Percentiles rank a stretch among this genome's conserved stretches.
phyloP scores from a whole-genome alignment of 257 asterid genomes.

The Lantana camara region DNA sequence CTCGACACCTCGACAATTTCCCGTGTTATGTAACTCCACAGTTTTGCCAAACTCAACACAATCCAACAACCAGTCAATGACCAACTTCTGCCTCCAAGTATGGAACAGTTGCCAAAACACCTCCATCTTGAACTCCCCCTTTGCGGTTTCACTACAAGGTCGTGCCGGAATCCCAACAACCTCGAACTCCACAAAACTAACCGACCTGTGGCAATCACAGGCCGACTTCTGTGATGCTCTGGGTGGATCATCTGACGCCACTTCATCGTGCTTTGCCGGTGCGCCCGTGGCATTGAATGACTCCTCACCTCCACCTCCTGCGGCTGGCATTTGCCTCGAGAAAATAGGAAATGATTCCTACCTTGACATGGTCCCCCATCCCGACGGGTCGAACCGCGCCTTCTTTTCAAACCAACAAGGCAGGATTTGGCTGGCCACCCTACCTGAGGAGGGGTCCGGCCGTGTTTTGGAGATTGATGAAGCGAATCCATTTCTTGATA shows the following conservation, averaged over 20 bases:
- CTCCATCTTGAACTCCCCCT: constrained; percentile 67
- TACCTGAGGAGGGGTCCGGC: constrained; percentile 75
- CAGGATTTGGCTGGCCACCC: constrained; percentile 71
- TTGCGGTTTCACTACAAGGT: constrained; percentile 55
- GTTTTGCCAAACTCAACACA: constrained; percentile 51
- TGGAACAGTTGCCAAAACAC: constrained; percentile 75
- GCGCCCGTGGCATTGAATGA: constrained; percentile 49
- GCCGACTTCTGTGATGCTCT: constrained; percentile 69
- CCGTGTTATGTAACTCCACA: constrained; percentile 79
- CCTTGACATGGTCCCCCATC: constrained; percentile 78
- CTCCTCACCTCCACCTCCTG: constrained; percentile 48
- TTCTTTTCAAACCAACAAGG: constrained; percentile 86
- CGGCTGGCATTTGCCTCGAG: constrained; percentile 83
- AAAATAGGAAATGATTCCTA: constrained; percentile 74
- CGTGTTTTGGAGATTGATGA: constrained; percentile 56
- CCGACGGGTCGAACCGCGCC: constrained; percentile 85
- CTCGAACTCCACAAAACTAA: constrained; percentile 56
- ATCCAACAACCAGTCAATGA: constrained; percentile 41
- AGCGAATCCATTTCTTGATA: constrained; percentile 64
- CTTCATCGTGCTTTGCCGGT: constrained; percentile 62
- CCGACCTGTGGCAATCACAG: constrained; percentile 72
- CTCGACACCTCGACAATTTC: constrained; percentile 55
- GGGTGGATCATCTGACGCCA: constrained; percentile 66
- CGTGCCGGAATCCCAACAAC: constrained; percentile 41
- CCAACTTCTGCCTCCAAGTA: constrained; percentile 66